A percentile compares a stretch with the other conserved stretches of the same genome.
Conservation (phyloP, 2,329 filamentous ascomycete species). For the Pseudogymnoascus sp. region DNA sequence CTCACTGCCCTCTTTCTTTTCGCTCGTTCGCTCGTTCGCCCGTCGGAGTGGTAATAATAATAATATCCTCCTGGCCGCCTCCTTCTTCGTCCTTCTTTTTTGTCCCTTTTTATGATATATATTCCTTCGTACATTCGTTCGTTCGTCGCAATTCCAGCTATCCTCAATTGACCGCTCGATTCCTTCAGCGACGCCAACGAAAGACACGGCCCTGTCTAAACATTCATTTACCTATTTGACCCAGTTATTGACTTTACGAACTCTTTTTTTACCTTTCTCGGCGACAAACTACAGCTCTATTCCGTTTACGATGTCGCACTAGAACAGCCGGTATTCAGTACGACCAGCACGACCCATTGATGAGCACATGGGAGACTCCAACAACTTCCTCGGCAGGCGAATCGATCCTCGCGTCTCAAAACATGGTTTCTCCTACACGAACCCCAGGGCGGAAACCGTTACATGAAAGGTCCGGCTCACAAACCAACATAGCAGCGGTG, state of each 20-base stretch:
- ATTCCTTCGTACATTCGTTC: conserved; percentile 3
- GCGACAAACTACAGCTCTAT: conserved; percentile 1
- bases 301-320: conserved; percentile 9
- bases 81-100: conserved; percentile 11
- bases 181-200: conserved; percentile 5
- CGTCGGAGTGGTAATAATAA: conserved; percentile 10
- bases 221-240: conserved; percentile 3
- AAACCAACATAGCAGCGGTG: conserved; percentile 16
- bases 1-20: conserved; percentile 6
- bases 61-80: conserved; percentile 12
- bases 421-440: conserved; percentile 14
- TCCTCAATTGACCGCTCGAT: conserved; percentile 1
- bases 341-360: conserved; percentile 9
- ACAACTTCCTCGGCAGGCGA: conserved; percentile 3
- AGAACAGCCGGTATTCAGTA: background rate
- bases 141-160: background rate
- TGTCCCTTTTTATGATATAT: conserved; percentile 8
- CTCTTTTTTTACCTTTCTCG: background rate
- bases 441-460: conserved; percentile 13
- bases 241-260: background rate
- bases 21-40: conserved; percentile 6
- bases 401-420: conserved; percentile 13
- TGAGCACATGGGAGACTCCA: conserved; percentile 6
- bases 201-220: background rate
- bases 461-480: conserved; percentile 15